Evolutionary conservation across 305 asterid species (phyloP), one percentile per base, ranked within the genome.

Genomic region (Fraxinus nigra): DNA sequence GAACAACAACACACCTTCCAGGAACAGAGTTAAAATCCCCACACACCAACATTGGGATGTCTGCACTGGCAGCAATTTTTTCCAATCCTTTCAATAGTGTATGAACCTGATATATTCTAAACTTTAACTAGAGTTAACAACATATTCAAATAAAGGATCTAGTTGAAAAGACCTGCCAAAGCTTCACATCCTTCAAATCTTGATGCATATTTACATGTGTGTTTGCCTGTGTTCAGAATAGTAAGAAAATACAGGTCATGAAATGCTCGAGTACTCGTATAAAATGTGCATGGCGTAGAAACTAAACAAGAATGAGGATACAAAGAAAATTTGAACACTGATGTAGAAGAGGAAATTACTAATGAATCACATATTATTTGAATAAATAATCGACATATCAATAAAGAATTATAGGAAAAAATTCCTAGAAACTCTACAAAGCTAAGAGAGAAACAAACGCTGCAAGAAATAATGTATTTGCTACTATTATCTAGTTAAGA

Each of bases 1-100:
- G 33, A 24, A 26, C 22, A 43, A 46, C 75, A 85, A 79, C 83
- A 78, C 79, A 97, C 99, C 98, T 97, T 93, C 95, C 97, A 73
- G 99, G 98, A 48, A 87, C 85, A 69, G 98, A 92, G 84, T 89
- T 92, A 89, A 97, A 94, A 90, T 97, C 99, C 59, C 99, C 99
- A 84, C 98, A 97, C 72, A 94, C 97, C 88, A 97, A 81, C 99
- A 97, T 94, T 32, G 98, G 98, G 48, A 97, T 93, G 84, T 93
- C 97, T 33, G 98, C 98, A 88, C 97, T 93, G 38, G 90, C 93
- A 79, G 98, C 99, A 77, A 97, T 97, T 87, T 97, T 97, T 84
- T 97, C 98, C 78, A 97, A 92, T 76, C 99, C 99, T 90, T 94
- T 97, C 83, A 97, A 82, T 48, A 97, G 87, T 51, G 98, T 97